phyloP scores from a whole-genome alignment of 2,329 filamentous ascomycete species.

The Aspergillus aculeatinus region DNA sequence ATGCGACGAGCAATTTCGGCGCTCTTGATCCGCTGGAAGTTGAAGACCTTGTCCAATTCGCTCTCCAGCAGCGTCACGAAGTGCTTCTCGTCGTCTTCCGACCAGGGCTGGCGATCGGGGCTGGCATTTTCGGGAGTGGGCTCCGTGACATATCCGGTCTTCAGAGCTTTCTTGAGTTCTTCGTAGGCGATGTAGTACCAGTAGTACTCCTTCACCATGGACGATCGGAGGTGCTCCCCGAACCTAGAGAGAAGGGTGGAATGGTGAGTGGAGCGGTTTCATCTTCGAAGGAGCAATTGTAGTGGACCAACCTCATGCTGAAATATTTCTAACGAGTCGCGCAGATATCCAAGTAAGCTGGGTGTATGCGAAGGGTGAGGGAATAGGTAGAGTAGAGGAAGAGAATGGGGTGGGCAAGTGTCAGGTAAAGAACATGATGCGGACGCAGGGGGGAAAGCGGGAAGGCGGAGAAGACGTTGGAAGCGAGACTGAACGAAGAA shows the following conservation, averaged over 20 bases:
- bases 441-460: neutral
- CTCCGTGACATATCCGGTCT: conserved; percentile 63
- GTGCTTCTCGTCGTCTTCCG: conserved; percentile 82
- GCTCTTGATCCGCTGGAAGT: conserved; percentile 95
- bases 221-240: conserved; percentile 93
- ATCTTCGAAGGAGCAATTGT: neutral
- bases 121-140: conserved; percentile 48
- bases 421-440: neutral
- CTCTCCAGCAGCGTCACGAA: conserved; percentile 85
- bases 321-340: neutral
- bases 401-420: neutral
- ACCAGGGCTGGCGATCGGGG: conserved; percentile 68
- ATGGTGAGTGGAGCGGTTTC: conserved; percentile 11
- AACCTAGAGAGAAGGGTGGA: conserved; percentile 56
- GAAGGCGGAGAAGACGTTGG: neutral
- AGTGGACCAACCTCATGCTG: conserved; percentile 24
- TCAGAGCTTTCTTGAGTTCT: conserved; percentile 82
- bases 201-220: conserved; percentile 93
- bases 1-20: conserved; percentile 94
- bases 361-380: neutral
- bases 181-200: conserved; percentile 99
- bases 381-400: neutral
- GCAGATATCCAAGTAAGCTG: neutral
- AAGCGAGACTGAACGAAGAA: neutral
- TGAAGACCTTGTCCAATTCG: conserved; percentile 96